Evolutionary conservation across 1,284 basidiomycete species (phyloP), one percentile per base, ranked within the genome.

Genomic region (Gymnopus androsaceus): DNA sequence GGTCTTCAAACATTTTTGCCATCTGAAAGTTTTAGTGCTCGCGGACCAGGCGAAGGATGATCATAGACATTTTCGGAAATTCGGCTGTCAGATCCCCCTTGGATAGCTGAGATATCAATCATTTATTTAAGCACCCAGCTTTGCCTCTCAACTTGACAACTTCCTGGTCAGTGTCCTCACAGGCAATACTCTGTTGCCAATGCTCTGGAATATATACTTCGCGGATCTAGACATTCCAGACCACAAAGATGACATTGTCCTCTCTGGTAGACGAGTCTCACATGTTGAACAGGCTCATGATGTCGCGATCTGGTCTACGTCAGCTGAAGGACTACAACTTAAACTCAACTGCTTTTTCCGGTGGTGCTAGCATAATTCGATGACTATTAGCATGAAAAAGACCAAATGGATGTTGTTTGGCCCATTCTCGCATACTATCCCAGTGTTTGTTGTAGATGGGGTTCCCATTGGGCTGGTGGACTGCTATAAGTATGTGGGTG

Each of bases 401-500:
- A 48, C 46, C 3, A 48, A 48, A 21, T 46, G 19, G 27, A 47
- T 46, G 23, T 3, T 54, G 1, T 48, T 37, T 28, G 53, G 53
- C 1, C n/a, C 17, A 17, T 8, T 54, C 5, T 44, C 42, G 8
- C 6, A 28, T 8, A 3, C 6, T 17, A 11, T 33, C 3, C 27
- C 21, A 12, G 8, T 15, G 3, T 19, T 54, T 15, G 3, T 19
- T 11, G 28, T 54, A n/a, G 19, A 38, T 28, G 27, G 49, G 45
- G 17, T 25, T 0, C 23, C 15, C n/a, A 42, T 62, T 3, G 30
- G 19, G 1, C 25, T 56, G 1, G 28, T 37, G 19, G 37, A 49
- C 1, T 34, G 45, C 9, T 59, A 63, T 30, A 64, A 57, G 23
- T 68, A 64, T 53, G 61, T 33, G 6, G 31, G 31, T 33, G 31